A percentile compares a stretch with the other conserved stretches of the same genome.
Evolutionary conservation across 2,329 filamentous ascomycete species (phyloP).

Genomic region (Aspergillus terreus): DNA sequence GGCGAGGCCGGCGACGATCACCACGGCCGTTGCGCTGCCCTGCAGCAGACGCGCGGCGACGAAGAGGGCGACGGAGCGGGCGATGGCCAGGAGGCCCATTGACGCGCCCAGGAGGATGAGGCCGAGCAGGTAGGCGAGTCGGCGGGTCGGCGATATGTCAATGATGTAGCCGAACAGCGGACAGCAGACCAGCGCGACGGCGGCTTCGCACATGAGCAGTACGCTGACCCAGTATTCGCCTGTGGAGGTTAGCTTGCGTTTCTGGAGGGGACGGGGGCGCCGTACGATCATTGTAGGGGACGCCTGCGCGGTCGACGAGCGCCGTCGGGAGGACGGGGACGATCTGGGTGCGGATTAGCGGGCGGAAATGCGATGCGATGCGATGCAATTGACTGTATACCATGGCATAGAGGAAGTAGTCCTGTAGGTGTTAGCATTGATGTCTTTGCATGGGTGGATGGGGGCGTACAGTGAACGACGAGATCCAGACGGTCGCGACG

Average conservation of each 20-base stretch:
- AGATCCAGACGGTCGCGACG: conserved; percentile 50
- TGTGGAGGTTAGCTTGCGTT: conserved; percentile 2
- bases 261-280: not conserved
- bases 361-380: not conserved
- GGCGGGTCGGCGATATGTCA: conserved; percentile 40
- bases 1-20: conserved; percentile 59
- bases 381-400: conserved; percentile 12
- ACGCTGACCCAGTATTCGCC: conserved; percentile 29
- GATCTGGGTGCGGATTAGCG: conserved; percentile 14
- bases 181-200: conserved; percentile 23
- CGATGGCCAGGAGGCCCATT: conserved; percentile 54
- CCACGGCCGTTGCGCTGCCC: conserved; percentile 55
- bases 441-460: not conserved
- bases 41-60: conserved; percentile 54
- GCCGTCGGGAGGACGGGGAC: conserved; percentile 29
- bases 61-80: conserved; percentile 47
- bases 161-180: conserved; percentile 27
- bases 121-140: conserved; percentile 56
- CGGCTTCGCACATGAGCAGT: conserved; percentile 27
- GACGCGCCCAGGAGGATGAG: conserved; percentile 51
- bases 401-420: conserved; percentile 29
- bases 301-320: conserved; percentile 20
- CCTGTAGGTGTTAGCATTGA: conserved; percentile 11
- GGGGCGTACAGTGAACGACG: conserved; percentile 25
- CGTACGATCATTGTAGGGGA: conserved; percentile 24